Base-by-base conservation (phyloP, 768 basidiomycete species). In the Agaricus bisporus region DNA sequence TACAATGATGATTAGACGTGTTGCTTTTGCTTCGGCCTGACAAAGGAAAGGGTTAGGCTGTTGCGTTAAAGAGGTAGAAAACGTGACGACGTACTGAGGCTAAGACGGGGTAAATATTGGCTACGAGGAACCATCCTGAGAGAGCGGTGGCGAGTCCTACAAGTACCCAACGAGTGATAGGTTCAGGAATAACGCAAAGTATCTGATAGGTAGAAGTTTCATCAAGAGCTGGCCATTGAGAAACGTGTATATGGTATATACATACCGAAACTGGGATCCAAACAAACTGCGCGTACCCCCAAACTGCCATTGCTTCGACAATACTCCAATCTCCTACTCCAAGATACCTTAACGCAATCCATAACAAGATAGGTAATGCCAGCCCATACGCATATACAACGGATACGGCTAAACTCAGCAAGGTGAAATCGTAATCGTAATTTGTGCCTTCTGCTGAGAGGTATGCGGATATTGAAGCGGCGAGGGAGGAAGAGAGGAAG, bases 401-500 rank as follows among this genome's bases (percentile, higher is more conserved):
- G 1, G 86, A 80, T 3, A 91, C 81, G 3, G 91, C 91, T 17
- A 90, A 84, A 25, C 86, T 86, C 18, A 98, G 76, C 29, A 95
- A 70, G 28, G 83, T 82, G 68, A 98, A 95, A 67, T 98, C 83
- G 62, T 95, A 95, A 57, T 85, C 85, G 61, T 84, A 83, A 35
- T 74, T 74, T 18, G 70, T 61, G 2, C 68, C 73, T 3, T 78
- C 70, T 22, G 78, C 70, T 26, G 90, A 88, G 38, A 98, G 80
- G 69, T 93, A 98, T n/a, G 83, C 79, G 2, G 87, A 75, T 59
- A 98, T 86, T 44, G 91, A 91, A 14, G 91, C 84, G 7, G 87
- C 91, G 37, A 98, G 85, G 32, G 91, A 93, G 1, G 95, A 97
- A 22, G 89, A 95, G 54, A 97, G 82, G 74, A 95, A 98, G 55